Evolutionary conservation across 208 protist species (phyloP).

Genomic region (Leishmania aethiopica): DNA sequence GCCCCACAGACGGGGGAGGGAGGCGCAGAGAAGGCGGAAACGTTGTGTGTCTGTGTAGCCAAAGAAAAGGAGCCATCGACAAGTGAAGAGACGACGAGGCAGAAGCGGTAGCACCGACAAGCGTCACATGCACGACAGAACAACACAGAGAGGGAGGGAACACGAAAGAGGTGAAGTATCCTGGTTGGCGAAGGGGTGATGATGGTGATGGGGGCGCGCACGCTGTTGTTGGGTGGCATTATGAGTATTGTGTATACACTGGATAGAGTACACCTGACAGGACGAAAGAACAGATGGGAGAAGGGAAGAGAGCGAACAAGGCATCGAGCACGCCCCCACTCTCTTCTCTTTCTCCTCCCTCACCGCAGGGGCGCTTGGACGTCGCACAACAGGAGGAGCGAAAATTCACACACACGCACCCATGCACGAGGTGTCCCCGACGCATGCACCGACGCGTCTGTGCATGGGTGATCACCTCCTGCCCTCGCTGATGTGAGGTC

Average conservation of each 20-base stretch:
- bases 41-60: too few species aligned
- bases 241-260: not conserved
- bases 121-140: not conserved
- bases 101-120: not conserved
- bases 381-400: not conserved
- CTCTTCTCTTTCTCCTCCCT: too few species aligned
- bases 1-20: too few species aligned
- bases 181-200: not conserved
- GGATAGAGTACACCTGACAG: not conserved
- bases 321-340: too few species aligned
- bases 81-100: not conserved
- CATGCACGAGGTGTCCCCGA: not conserved
- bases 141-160: not conserved
- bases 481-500: not conserved
- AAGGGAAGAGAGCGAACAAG: too few species aligned
- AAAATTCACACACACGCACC: not conserved
- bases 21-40: too few species aligned
- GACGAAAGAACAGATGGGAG: not conserved
- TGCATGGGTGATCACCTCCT: not conserved
- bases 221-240: not conserved
- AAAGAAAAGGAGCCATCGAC: too few species aligned
- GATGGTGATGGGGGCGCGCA: not conserved
- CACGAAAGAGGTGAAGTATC: not conserved
- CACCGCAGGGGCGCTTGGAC: not conserved
- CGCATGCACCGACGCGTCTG: not conserved